Percentiles rank a stretch among this genome's conserved stretches.
Conservation (phyloP, 345 rosid genomes). For the Cardamine chenopodiifolia region DNA sequence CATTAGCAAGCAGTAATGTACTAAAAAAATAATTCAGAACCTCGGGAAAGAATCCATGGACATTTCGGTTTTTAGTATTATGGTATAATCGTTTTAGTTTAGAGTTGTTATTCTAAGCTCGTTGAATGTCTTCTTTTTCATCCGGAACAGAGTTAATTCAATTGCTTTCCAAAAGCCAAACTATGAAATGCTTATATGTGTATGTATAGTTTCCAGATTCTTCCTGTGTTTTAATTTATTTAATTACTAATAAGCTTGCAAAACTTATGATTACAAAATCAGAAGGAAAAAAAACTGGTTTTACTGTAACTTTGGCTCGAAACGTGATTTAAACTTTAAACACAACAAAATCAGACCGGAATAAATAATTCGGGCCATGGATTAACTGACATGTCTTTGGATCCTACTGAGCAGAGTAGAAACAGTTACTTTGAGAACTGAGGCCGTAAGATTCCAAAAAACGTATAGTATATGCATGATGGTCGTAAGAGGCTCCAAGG, state of each 20-base stretch:
- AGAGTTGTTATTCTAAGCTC: not conserved
- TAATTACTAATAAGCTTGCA: not conserved
- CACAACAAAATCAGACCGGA: not conserved
- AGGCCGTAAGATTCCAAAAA: constrained; percentile 29
- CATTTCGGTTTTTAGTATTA: not conserved
- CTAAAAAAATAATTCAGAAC: not conserved
- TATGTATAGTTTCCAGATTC: no score
- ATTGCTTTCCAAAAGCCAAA: not conserved
- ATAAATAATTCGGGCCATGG: not conserved
- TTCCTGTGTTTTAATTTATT: no score
- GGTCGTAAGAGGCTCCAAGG: constrained; percentile 12
- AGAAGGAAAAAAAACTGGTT: not conserved
- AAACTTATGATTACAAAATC: not conserved
- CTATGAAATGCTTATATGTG: not conserved
- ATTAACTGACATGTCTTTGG: not conserved
- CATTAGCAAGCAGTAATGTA: not conserved
- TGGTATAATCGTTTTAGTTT: not conserved
- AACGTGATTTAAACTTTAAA: not conserved
- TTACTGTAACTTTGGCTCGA: not conserved
- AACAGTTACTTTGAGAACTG: constrained; percentile 6
- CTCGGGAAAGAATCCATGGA: not conserved
- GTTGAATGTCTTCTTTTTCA: not conserved
- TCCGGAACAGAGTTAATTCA: not conserved
- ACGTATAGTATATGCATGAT: constrained; percentile 14
- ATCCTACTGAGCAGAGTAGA: not conserved